Base-by-base conservation (phyloP, 2,329 filamentous ascomycete species). In the Pseudogymnoascus sp. region DNA sequence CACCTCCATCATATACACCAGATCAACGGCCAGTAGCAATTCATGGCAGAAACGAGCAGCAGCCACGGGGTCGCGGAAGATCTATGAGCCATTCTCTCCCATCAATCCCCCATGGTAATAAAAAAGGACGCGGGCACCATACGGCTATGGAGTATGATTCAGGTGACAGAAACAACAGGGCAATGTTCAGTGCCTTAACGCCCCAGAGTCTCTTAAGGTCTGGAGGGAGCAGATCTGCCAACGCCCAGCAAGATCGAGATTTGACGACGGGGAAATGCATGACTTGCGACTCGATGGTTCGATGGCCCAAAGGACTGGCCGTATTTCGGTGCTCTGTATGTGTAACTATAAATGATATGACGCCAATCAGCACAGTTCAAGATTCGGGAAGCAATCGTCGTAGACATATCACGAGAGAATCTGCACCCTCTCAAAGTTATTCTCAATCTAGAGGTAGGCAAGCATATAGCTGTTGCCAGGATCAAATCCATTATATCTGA, bases 271-370 rank as follows among this genome's bases (percentile, higher is more conserved):
- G 90, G 21, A 87, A 85, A 69, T 96, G 92, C 73, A 92, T 93
- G 84, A 93, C 91, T 35, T 96, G 92, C 74, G 89, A 88, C 70
- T 89, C 88, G 62, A 84, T 87, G 63, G 88, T 96, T 67, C 83
- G 88, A 63, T 96, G 91, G 88, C 91, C 91, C 1, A 84, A 82
- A 66, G 84, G 88, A 62, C 76, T 92, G 65, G 83, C 83, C 37
- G 83, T 88, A 38, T 96, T 95, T 75, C 84, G 91, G 69, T 96
- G 92, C 74, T 89, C 89, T 44, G 88, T 90, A 62, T 96, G 92
- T 74, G 78, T 90, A 70, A 95, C 89, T 17, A 86, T 96, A 72
- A 96, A 96, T 72, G 91, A 96, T 72, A 75, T 96, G 61, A 80
- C 83, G 65, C 80, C 81, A 19, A 33, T 35, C 50, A 21, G 29